Base-by-base conservation (phyloP, 2,329 filamentous ascomycete genomes). In the Emergomyces orientalis region DNA sequence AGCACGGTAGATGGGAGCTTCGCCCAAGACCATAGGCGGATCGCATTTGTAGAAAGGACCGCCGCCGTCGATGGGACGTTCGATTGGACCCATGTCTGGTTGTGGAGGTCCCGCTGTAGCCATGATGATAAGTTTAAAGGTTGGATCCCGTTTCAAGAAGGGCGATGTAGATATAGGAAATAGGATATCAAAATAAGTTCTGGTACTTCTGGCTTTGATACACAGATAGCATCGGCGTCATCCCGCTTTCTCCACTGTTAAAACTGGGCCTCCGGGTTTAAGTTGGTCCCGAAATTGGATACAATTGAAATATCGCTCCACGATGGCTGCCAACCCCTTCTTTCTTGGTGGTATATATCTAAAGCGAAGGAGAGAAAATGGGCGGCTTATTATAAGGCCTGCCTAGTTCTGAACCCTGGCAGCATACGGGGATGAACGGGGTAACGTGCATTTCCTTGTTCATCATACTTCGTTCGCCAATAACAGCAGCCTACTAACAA, bases 1-100 rank as follows among this genome's bases (percentile, higher is more conserved):
- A 60, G 71, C 68, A 19, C 71, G 67, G 61, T 73, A 72, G 59
- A 72, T 72, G 19, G 70, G 71, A 5, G 67, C 71, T 68, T 73
- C 71, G 14, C 71, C 71, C n/a, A 72, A 68, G 59, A 69, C 58
- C 69, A 71, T 71, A 6, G 66, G 66, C 14, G 43, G 58, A n/a
- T 60, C 62, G 63, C 67, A 69, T 67, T 57, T 63, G 52, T 65
- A 67, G 60, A 66, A 68, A 9, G 66, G 64, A 17, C 57, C 62
- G 22, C 64, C 65, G 54, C 65, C 66, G 55, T 62, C 32, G 32
- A 67, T 62, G 30, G 65, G 52, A 25, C 34, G n/a, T 59, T 67
- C 62, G 17, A 63, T 43, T 17, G 63, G 62, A 2, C 64, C 57
- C 56, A 63, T 60, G 49, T 27, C 39, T 39, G 56, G 25, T 49